Evolutionary conservation across 1,284 basidiomycete species (phyloP), one percentile per base, ranked within the genome.

Genomic region (Malassezia brasiliensis): DNA sequence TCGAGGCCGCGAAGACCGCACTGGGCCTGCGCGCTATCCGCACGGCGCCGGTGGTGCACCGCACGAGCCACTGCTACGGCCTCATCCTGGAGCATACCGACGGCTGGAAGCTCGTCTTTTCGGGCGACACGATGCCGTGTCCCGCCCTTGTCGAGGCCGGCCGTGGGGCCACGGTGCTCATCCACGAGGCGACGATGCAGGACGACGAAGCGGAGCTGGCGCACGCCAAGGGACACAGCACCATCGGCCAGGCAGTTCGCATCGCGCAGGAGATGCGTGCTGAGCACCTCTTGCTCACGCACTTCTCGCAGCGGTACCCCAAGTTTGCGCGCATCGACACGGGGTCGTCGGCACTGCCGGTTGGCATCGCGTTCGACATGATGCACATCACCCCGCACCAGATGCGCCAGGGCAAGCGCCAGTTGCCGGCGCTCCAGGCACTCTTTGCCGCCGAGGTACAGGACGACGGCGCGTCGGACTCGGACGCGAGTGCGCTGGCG

Each of bases 231-330:
- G 85, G 85, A 0, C 91, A 96, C 74, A 88, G 86, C 61, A 96
- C 90, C 0, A 83, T 90, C 59, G 83, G 87, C 0, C 86, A 94
- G 71, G 91, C 91, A 0, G 81, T 94, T 38, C 80, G 82, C 15
- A 80, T 90, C 25, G 90, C 84, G 2, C 50, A 52, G n/a, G 38
- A 60, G 44, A 91, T 93, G 88, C 79, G 81, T 7, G 90, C 89
- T 0, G 77, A 83, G 53, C 83, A 88, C 63, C 79, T 88, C 22
- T 80, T 96, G 34, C 80, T 96, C 22, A 96, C 90, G 2, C 91
- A 96, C 75, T 96, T 96, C 76, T 94, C 90, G 11, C 87, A 88
- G 52, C 83, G 91, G 11, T 94, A 94, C 75, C 90, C 90, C 12
- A 90, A 88, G 68, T 79, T 90, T 67, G 86, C 88, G 1, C 79